These are phyloP conservation scores for Aspergillus tanneri DNA, from an alignment of 2,329 filamentous ascomycete species.

Conservation along the genomic window DNA sequence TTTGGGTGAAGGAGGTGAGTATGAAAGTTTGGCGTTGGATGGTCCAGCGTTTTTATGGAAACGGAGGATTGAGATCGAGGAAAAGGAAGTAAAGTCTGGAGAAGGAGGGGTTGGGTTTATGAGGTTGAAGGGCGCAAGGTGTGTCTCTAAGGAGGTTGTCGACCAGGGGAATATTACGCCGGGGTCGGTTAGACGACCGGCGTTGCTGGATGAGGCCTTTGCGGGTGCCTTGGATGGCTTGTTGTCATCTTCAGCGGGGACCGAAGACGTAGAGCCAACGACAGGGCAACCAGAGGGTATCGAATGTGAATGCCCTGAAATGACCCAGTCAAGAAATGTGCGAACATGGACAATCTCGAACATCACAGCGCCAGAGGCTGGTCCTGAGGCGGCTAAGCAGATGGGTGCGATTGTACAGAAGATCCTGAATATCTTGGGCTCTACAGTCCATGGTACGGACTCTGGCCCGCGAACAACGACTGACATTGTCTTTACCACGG, in stretches of 20 bases:
- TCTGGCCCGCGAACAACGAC: conserved; percentile 25
- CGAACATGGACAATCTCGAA: conserved; percentile 39
- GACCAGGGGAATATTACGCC: conserved; percentile 21
- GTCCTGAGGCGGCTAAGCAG: conserved; percentile 41
- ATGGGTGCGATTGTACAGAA: conserved; percentile 32
- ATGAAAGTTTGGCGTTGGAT: conserved; percentile 85
- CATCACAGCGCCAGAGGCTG: conserved; percentile 41
- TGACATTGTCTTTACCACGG: conserved; percentile 51
- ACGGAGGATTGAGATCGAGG: conserved; percentile 63
- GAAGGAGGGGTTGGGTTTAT: conserved; percentile 78
- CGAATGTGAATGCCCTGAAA: conserved; percentile 11
- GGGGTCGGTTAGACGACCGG: conserved; percentile 52
- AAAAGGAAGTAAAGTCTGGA: conserved; percentile 58
- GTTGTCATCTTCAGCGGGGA: not conserved
- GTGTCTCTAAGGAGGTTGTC: conserved; percentile 49
- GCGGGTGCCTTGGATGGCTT: conserved; percentile 35
- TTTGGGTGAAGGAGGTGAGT: conserved; percentile 91
- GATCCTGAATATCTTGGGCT: conserved; percentile 27
- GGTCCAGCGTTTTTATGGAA: conserved; percentile 74
- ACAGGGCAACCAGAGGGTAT: conserved; percentile 7
- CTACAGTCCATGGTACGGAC: not conserved
- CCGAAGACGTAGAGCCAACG: not conserved
- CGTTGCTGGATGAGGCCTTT: conserved; percentile 66
- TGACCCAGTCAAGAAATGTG: conserved; percentile 22
- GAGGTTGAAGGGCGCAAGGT: conserved; percentile 58